phyloP scores from a whole-genome alignment of 129 eudicot species.

The Arctium minus region DNA sequence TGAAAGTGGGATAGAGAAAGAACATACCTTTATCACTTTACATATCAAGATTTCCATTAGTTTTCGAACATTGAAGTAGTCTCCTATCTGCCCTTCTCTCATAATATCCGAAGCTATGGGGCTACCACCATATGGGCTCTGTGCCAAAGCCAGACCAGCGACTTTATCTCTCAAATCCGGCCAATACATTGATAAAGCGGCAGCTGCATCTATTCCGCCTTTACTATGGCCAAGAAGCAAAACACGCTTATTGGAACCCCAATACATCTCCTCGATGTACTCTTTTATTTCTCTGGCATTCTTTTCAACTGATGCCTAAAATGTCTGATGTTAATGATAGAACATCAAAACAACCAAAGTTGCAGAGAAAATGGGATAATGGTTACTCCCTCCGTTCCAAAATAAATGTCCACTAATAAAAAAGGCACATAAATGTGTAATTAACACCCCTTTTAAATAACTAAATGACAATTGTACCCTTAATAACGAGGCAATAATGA shows the following conservation, averaged over 20 bases:
- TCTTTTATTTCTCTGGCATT: slow-evolving; percentile 92
- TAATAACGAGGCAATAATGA: not conserved
- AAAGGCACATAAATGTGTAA: not conserved
- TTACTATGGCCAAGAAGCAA: slow-evolving; percentile 96
- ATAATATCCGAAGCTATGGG: slow-evolving; percentile 95
- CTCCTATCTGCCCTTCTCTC: slow-evolving; percentile 93
- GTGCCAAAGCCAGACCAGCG: slow-evolving; percentile 85
- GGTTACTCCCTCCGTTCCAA: not conserved
- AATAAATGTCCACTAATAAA: not conserved
- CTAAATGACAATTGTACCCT: not conserved
- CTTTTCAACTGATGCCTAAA: slow-evolving; percentile 88
- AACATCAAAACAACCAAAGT: not conserved
- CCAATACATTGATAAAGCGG: slow-evolving; percentile 93
- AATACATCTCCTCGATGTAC: slow-evolving; percentile 81
- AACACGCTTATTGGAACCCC: slow-evolving; percentile 92
- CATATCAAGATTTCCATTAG: slow-evolving; percentile 85
- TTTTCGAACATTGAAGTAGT: slow-evolving; percentile 81
- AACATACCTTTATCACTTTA: slow-evolving; percentile 90
- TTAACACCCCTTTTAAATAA: not conserved
- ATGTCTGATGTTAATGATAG: slow-evolving; percentile 12
- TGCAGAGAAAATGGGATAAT: slow-evolving; percentile 8
- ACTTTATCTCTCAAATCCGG: slow-evolving; percentile 87
- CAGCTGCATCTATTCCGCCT: slow-evolving; percentile 98
- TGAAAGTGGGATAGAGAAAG: slow-evolving; percentile 8
- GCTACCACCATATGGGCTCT: slow-evolving; percentile 97